Base-by-base conservation (phyloP, 192 early-diverging fungal genomes). In the Coemansia sp. region DNA sequence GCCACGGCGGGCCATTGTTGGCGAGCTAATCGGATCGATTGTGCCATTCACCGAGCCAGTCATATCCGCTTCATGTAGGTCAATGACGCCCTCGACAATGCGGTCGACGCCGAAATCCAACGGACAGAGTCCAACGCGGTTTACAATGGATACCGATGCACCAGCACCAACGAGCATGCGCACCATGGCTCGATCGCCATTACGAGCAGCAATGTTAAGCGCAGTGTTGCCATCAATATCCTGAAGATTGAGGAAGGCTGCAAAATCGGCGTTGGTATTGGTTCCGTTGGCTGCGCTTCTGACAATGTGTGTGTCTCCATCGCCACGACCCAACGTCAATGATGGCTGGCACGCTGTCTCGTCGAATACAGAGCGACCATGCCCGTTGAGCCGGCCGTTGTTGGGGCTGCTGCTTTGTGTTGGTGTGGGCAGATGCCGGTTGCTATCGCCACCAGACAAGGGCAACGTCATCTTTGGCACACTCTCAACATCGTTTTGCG, bases 201-300 rank as follows among this genome's bases (percentile, higher is more conserved):
- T 57, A 15, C 91, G 69, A 2, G 93, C 91, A 0, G 94, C 91
- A 55, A 97, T 86, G 59, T 88, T 94, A 43, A 99, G 66, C 0
- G 95, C 91, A 9, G 95, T 98, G 56, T 96, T 90, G 6, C 96
- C 96, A 17, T 83, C 82, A 7, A 85, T 78, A 53, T 96, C 92
- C 53, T 91, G 85, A 24, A 92, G 79, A 53, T 88, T 87, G 40
- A 91, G 73, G 39, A 90, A 86, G 0, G 90, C 89, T 12, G 91
- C 80, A 53, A 92, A 70, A 41, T 95, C 94, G 8, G 89, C 85
- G 27, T 71, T 80, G 27, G 55, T 43, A 40, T 37, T 42, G 3
- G 51, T 37, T 5, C 27, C 18, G 34, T 33, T 53, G 7, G 8
- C 53, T 41, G 53, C 23, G 13, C 47, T 24, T 23, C 47, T 18